Evolutionary conservation across 73 alveolate species (phyloP), one percentile per base, ranked within the genome.

Genomic region (Paramecium biaurelia): DNA sequence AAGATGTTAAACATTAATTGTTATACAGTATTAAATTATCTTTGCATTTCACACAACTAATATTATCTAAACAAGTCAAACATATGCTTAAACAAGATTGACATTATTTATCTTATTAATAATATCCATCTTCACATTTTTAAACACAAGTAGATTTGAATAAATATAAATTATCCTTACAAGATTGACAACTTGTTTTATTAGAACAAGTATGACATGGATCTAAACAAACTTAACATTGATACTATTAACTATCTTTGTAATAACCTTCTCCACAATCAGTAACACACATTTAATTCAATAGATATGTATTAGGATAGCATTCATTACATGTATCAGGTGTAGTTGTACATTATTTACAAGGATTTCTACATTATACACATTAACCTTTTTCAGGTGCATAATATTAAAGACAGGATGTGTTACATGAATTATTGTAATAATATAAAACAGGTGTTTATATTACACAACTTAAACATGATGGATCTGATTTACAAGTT

Each of bases 351-450:
- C 84, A 63, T 63, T 63, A 24, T 30, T 63, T 63, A 63, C 84
- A 63, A 30, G 84, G 84, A 30, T 30, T 30, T 12, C 84, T 63
- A 26, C 84, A 63, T 63, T 32, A 12, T 3, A 63, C 84, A 24
- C 84, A 63, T 26, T 63, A 30, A 63, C 84, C 84, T 14, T 63
- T 63, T 7, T 63, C 84, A 26, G 84, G 84, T 15, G 84, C 84
- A 24, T 63, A 63, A 63, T 63, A 1, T 30, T 26, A 32, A 3
- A 63, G 45, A n/a, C 84, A 63, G 6, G 4, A 1, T 11, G 84
- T 63, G 28, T 63, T 20, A 32, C 84, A 63, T 2, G 84, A 63
- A 63, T 63, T 26, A 7, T 63, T 63, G 26, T 63, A 63, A 24
- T 63, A 63, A 30, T 63, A 63, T 26, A 63, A 26, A 7, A 63